Conservation (phyloP, 768 basidiomycete genomes). For the Leccinellum rugosiceps region DNA sequence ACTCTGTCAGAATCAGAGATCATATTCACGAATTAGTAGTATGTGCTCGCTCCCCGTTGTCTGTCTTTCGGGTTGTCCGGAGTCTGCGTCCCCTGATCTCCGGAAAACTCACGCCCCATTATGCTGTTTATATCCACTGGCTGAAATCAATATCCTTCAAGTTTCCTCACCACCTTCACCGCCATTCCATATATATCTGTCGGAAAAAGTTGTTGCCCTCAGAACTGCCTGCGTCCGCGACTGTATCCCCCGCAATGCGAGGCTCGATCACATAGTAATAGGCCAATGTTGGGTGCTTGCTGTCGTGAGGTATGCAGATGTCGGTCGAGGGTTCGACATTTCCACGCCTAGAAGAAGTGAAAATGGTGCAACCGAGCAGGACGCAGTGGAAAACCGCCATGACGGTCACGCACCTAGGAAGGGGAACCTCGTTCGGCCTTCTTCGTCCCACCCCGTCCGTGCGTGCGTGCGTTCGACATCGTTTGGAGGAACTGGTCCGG, state of each 20-base stretch:
- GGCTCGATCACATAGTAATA: background rate
- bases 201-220: conserved; percentile 27
- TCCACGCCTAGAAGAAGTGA: background rate
- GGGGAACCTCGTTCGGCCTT: conserved; percentile 53
- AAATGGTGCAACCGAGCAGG: background rate
- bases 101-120: too few relatives aligned
- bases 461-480: background rate
- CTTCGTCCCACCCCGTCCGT: conserved; percentile 27
- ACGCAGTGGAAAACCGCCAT: background rate
- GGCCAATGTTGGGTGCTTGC: background rate
- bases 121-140: too few relatives aligned
- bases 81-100: too few relatives aligned
- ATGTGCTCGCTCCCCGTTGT: too few relatives aligned
- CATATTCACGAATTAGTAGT: too few relatives aligned
- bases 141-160: background rate
- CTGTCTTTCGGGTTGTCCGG: too few relatives aligned
- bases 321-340: too few relatives aligned
- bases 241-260: background rate
- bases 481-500: background rate
- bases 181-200: conserved; percentile 42
- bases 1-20: too few relatives aligned
- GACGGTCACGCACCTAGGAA: conserved; percentile 33
- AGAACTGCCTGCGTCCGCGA: background rate
- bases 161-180: conserved; percentile 20
- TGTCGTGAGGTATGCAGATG: background rate